Base-by-base conservation (phyloP, 1,139 yeast species). In the Saccharomyces hybrid region DNA sequence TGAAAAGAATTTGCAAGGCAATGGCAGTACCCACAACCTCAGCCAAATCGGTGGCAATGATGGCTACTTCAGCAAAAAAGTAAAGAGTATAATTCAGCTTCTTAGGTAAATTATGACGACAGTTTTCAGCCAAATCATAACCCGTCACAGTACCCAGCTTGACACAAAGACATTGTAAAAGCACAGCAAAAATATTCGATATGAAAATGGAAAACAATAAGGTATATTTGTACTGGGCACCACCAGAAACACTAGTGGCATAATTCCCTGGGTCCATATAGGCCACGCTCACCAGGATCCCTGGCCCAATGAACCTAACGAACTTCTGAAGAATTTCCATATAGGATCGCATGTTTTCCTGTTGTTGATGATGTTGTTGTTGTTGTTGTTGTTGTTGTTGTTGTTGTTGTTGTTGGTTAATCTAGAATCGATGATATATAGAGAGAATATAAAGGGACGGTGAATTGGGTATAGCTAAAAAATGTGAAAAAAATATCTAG, bases 261-360 rank as follows among this genome's bases (percentile, higher is more conserved):
- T 91, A 93, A 72, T 93, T 93, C 1, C 99, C 99, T 1, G 99
- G 98, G 66, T 93, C 99, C 87, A 93, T 88, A 67, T 91, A 93
- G 0, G 98, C 96, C 52, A 93, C 98, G 24, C 95, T 82, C 29
- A 93, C 95, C 93, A 91, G 84, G 50, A 91, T 78, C 0, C 98
- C 98, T 0, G 97, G 97, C 0, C 98, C 97, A 2, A 90, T 74
- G 70, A 90, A 90, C 61, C 78, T 61, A 24, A 58, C 56, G 52
- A 68, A 68, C 59, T 68, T 68, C 47, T 57, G 56, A 41, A 66
- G 49, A 26, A 61, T 51, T n/a, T 53, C 28, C 12, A 29, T 53
- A 44, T 16, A 48, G 14, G 50, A 42, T 3, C 48, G 51, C 49
- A 47, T 50, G 11, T 46, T 48, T 32, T 28, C 31, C 9, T 11